phyloP scores from a whole-genome alignment of 352 stramenopile species.

The Blastocystis sp. region DNA sequence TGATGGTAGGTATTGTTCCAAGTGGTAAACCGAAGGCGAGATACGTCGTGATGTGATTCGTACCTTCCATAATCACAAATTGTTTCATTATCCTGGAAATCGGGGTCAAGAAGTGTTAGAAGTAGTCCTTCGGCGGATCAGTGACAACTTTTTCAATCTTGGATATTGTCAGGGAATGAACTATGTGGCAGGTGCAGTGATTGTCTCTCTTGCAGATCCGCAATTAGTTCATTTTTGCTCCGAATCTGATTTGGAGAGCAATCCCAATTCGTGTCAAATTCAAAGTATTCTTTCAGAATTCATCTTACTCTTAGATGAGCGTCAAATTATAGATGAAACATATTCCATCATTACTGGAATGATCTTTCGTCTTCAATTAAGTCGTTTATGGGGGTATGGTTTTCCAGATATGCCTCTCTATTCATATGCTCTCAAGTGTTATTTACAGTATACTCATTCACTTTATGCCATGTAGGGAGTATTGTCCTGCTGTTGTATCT shows the following conservation, averaged over 20 bases:
- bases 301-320: not conserved
- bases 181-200: constrained; percentile 9
- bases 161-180: constrained; percentile 60
- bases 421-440: not conserved
- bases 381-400: constrained; percentile 31
- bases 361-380: not conserved
- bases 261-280: not conserved
- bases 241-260: not conserved
- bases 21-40: not conserved
- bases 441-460: not conserved
- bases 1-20: not conserved
- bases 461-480: not conserved
- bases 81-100: constrained; percentile 14
- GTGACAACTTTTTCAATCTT: constrained; percentile 33
- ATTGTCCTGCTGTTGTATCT: not conserved
- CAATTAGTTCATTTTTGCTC: not conserved
- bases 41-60: constrained; percentile 25
- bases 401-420: constrained; percentile 10
- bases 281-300: not conserved
- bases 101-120: constrained; percentile 13
- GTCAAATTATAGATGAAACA: not conserved
- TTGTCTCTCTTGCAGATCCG: constrained; percentile 11
- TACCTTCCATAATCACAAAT: constrained; percentile 33
- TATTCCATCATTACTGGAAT: not conserved
- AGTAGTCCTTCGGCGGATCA: not conserved